These are phyloP conservation scores for Apiotrichum porosum DNA, from an alignment of 1,284 basidiomycete genomes.

Conservation along the genomic window DNA sequence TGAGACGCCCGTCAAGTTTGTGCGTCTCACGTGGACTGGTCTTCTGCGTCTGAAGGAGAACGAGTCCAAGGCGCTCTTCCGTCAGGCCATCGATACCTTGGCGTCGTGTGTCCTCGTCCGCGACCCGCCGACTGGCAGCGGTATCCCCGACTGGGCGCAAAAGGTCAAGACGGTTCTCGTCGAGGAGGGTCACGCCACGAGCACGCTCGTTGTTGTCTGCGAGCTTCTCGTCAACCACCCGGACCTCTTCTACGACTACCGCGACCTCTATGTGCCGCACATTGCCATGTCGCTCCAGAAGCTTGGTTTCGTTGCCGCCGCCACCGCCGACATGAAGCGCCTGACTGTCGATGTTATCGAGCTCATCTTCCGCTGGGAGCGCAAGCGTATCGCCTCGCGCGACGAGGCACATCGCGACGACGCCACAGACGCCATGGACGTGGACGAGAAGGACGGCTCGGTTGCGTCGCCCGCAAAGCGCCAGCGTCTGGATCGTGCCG, in stretches of 20 bases:
- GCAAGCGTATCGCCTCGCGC: constrained; percentile 53
- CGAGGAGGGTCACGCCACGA: constrained; percentile 79
- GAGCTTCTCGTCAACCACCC: constrained; percentile 88
- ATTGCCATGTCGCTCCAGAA: constrained; percentile 87
- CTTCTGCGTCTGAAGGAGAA: constrained; percentile 77
- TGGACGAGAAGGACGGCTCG: constrained; percentile 33
- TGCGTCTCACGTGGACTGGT: constrained; percentile 89
- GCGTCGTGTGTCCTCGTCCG: constrained; percentile 70
- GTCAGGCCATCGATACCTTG: constrained; percentile 86
- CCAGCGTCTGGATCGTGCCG: constrained; percentile 50
- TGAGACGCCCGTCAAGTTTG: constrained; percentile 88
- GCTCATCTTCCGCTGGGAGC: constrained; percentile 84
- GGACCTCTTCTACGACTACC: constrained; percentile 87
- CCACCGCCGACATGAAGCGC: constrained; percentile 74
- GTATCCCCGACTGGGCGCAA: constrained; percentile 78
- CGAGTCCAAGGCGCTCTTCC: constrained; percentile 69
- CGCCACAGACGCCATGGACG: constrained; percentile 45
- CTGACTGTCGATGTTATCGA: constrained; percentile 79
- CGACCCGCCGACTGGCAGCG: constrained; percentile 55
- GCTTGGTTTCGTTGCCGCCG: constrained; percentile 70
- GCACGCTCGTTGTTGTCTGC: constrained; percentile 83
- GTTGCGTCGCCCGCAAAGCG: constrained; percentile 47
- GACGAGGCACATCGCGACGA: constrained; percentile 23
- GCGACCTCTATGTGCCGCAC: constrained; percentile 91
- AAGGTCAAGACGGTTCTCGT: constrained; percentile 79